Evolutionary conservation across 2,329 filamentous ascomycete species (phyloP).

Genomic region (Ophiostoma ulmi): DNA sequence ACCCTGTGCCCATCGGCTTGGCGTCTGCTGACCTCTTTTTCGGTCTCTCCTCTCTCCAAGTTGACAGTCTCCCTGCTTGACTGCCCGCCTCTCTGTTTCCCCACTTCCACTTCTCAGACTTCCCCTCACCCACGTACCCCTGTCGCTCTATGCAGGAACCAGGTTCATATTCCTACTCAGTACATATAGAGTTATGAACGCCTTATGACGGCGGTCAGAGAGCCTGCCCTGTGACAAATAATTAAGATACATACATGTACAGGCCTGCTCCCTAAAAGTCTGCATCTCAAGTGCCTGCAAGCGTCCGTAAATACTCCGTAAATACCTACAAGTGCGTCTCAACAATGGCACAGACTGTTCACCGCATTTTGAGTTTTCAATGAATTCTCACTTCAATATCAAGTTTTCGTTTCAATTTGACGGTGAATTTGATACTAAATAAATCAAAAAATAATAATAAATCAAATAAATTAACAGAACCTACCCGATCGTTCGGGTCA

Average conservation of each 20-base stretch:
- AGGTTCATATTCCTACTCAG: neutral
- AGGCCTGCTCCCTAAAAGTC: constrained; percentile 3
- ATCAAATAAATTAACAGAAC: neutral
- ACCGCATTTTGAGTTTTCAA: neutral
- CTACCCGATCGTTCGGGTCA: neutral
- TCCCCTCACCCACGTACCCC: neutral
- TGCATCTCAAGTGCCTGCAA: no score
- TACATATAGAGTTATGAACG: neutral
- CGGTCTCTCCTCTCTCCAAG: neutral
- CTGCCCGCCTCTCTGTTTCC: neutral
- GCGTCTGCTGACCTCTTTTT: neutral
- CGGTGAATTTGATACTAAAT: no score
- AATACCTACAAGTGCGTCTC: neutral
- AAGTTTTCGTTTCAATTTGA: no score
- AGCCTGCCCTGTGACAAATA: neutral
- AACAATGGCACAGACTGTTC: neutral
- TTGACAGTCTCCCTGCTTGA: no score
- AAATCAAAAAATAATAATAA: no score
- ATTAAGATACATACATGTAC: no score
- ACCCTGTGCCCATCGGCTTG: constrained; percentile 4
- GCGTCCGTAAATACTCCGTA: no score
- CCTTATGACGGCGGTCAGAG: neutral
- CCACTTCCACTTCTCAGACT: neutral
- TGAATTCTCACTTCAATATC: no score
- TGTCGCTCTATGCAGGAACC: constrained; percentile 13